phyloP scores from a whole-genome alignment of 1,139 yeast genomes.

The Candida sp. region DNA sequence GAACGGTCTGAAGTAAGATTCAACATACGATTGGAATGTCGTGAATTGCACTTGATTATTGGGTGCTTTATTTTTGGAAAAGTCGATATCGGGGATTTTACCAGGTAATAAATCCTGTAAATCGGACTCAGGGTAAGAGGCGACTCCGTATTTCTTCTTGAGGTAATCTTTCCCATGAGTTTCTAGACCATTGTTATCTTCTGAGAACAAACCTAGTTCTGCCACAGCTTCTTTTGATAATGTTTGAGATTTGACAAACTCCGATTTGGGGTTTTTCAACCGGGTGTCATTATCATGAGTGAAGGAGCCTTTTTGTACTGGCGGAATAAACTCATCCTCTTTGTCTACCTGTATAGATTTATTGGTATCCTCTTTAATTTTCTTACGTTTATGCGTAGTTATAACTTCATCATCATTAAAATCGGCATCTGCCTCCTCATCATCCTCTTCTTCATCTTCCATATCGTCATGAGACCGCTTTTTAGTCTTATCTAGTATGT shows the following conservation, averaged over 20 bases:
- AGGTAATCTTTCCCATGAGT: constrained; percentile 69
- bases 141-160: constrained; percentile 80
- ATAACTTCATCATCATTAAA: constrained; percentile 11
- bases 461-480: constrained; percentile 5
- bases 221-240: constrained; percentile 64
- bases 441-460: constrained; percentile 9
- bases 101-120: constrained; percentile 81
- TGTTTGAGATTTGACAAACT: constrained; percentile 71
- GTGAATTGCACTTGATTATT: constrained; percentile 89
- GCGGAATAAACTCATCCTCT: constrained; percentile 27
- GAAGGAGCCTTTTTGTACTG: constrained; percentile 43
- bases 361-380: constrained; percentile 6
- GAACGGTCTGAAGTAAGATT: constrained; percentile 76
- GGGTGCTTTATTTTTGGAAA: constrained; percentile 77
- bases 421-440: constrained; percentile 7
- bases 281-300: constrained; percentile 55
- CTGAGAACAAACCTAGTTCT: constrained; percentile 65
- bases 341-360: constrained; percentile 6
- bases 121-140: constrained; percentile 81
- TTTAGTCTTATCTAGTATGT: constrained; percentile 7
- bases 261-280: constrained; percentile 72
- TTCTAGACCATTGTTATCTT: constrained; percentile 51
- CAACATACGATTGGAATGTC: constrained; percentile 82
- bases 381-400: constrained; percentile 11
- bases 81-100: constrained; percentile 80